Evolutionary conservation across 2,329 filamentous ascomycete species (phyloP).

Genomic region (Daldinia eschscholtzii): DNA sequence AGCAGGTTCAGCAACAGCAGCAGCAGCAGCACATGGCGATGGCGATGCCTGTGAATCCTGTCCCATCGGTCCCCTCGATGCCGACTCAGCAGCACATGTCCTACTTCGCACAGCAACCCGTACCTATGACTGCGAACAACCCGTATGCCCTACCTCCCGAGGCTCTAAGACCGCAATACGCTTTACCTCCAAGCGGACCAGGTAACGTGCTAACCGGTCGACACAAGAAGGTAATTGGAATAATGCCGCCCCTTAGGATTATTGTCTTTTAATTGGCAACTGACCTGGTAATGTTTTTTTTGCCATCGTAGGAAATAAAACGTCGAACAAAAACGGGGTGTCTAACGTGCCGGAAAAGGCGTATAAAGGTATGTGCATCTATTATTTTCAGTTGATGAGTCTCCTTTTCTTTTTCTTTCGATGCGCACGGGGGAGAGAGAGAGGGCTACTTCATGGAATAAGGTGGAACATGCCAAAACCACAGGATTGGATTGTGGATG

Average conservation of each 20-base stretch:
- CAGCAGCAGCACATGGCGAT: slow-evolving; percentile 56
- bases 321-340: slow-evolving; percentile 74
- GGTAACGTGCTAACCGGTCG: slow-evolving; percentile 62
- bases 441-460: not conserved
- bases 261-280: slow-evolving; percentile 40
- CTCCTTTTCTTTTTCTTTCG: not conserved
- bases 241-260: slow-evolving; percentile 20
- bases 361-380: slow-evolving; percentile 69
- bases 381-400: slow-evolving; percentile 43
- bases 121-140: slow-evolving; percentile 52
- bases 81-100: slow-evolving; percentile 55
- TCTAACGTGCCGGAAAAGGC: slow-evolving; percentile 70
- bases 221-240: slow-evolving; percentile 67
- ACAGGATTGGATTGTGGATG: not conserved
- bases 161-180: slow-evolving; percentile 59
- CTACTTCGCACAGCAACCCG: slow-evolving; percentile 58
- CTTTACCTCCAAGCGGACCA: slow-evolving; percentile 62
- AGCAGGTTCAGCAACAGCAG: slow-evolving; percentile 52
- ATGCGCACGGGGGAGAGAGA: not conserved
- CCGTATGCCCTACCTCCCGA: slow-evolving; percentile 61
- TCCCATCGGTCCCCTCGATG: slow-evolving; percentile 54
- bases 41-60: slow-evolving; percentile 55
- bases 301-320: slow-evolving; percentile 67
- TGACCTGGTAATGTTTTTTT: slow-evolving; percentile 46
- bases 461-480: not conserved